Percentiles rank a stretch among this genome's conserved stretches.
Conservation (phyloP, 306 rosid species). For the Inga laurina region DNA sequence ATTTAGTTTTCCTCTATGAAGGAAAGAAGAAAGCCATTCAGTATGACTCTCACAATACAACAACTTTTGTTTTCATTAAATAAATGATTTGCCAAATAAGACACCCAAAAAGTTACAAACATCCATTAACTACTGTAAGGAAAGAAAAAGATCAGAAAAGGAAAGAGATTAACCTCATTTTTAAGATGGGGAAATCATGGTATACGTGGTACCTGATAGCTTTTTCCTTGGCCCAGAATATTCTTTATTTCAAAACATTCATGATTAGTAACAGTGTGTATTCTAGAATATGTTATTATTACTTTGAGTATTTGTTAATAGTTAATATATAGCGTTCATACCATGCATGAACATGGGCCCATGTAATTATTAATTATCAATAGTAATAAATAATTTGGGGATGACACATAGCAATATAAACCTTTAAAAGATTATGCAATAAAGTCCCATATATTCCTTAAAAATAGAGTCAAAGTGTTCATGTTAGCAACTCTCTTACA, state of each 20-base stretch:
- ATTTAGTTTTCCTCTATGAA: conserved; percentile 12
- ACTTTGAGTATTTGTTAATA: neutral
- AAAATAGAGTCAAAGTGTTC: too few relatives aligned
- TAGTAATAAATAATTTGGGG: too few relatives aligned
- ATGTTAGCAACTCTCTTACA: too few relatives aligned
- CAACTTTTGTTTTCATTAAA: neutral
- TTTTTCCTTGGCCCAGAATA: conserved; percentile 32
- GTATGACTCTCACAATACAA: conserved; percentile 10
- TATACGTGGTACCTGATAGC: conserved; percentile 32
- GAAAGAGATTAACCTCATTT: conserved; percentile 5
- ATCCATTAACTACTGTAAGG: conserved; percentile 9
- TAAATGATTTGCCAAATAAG: conserved; percentile 14
- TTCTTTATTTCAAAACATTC: conserved; percentile 29
- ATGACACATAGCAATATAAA: too few relatives aligned
- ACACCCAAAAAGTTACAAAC: conserved; percentile 18
- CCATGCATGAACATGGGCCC: too few relatives aligned
- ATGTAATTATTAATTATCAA: too few relatives aligned
- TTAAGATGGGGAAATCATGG: conserved; percentile 33
- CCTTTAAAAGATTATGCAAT: too few relatives aligned
- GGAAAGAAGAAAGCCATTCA: conserved; percentile 32
- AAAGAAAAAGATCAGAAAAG: conserved; percentile 27
- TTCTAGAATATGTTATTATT: conserved; percentile 6
- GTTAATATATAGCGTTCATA: neutral
- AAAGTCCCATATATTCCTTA: too few relatives aligned
- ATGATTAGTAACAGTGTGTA: conserved; percentile 38